phyloP scores from a whole-genome alignment of 441 rosid genomes.

The Adansonia rubrostipa region DNA sequence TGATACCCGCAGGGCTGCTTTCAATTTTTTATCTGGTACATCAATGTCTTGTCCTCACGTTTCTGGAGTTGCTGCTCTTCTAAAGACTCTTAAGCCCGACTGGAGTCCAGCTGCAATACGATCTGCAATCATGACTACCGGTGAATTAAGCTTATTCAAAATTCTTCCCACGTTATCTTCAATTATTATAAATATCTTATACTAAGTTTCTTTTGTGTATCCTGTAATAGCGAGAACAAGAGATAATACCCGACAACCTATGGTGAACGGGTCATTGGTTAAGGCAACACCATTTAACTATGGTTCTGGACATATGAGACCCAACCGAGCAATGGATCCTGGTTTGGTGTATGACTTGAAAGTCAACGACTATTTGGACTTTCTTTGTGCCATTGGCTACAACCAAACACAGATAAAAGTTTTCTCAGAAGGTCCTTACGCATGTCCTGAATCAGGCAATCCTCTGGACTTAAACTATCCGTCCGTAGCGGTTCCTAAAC shows the following conservation, averaged over 20 bases:
- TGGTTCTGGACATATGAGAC: constrained; percentile 67
- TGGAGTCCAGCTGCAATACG: constrained; percentile 69
- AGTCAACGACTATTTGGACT: constrained; percentile 53
- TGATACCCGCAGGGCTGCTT: constrained; percentile 46
- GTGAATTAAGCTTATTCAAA: constrained; percentile 29
- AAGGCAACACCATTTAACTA: constrained; percentile 58
- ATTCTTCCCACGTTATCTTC: neutral
- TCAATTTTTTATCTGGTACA: constrained; percentile 47
- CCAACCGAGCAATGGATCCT: constrained; percentile 67
- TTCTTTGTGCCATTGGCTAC: constrained; percentile 68
- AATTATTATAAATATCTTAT: neutral
- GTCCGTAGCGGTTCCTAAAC: constrained; percentile 52
- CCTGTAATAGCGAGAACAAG: constrained; percentile 52
- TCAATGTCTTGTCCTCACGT: constrained; percentile 79
- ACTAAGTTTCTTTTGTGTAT: constrained; percentile 4
- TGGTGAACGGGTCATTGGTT: constrained; percentile 35
- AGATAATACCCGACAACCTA: constrained; percentile 50
- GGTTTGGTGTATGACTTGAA: constrained; percentile 62
- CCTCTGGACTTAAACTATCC: constrained; percentile 60
- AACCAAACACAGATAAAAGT: constrained; percentile 35
- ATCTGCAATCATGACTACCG: constrained; percentile 71
- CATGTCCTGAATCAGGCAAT: constrained; percentile 37
- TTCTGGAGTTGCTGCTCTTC: constrained; percentile 60
- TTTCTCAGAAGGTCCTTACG: constrained; percentile 33
- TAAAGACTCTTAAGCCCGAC: constrained; percentile 49